These are phyloP conservation scores for Zygosaccharomyces bisporus DNA, from an alignment of 805 yeast species.

Conservation along the genomic window DNA sequence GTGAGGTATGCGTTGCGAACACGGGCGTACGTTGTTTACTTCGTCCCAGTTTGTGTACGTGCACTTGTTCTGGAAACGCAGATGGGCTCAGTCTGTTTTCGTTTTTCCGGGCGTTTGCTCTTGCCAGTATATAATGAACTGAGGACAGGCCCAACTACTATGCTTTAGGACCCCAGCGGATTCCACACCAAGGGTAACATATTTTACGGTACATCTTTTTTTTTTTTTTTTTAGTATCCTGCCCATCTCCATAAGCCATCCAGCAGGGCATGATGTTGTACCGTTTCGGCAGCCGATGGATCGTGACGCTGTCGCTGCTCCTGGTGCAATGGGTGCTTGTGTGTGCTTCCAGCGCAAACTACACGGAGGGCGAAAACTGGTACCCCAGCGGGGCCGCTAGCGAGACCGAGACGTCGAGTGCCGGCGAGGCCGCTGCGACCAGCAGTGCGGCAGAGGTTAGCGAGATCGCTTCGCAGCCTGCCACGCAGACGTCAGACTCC, in stretches of 20 bases:
- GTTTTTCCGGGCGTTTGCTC: background rate
- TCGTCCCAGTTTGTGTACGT: background rate
- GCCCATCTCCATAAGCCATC: background rate
- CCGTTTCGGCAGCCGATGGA: slow-evolving; percentile 4
- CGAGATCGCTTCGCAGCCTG: background rate
- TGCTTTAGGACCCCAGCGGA: background rate
- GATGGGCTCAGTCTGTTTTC: background rate
- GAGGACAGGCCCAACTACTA: background rate
- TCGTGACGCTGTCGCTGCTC: slow-evolving; percentile 2
- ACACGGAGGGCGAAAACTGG: background rate
- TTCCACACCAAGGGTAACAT: background rate
- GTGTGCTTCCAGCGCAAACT: background rate
- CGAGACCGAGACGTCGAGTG: background rate
- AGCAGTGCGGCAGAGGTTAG: background rate
- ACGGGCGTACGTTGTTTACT: background rate
- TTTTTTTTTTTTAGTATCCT: background rate
- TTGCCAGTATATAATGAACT: background rate
- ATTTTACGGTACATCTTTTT: background rate
- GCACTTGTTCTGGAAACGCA: background rate
- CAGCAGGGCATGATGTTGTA: slow-evolving; percentile 1
- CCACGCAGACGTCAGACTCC: slow-evolving; percentile 5
- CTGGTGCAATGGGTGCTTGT: slow-evolving; percentile 2
- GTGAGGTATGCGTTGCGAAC: background rate
- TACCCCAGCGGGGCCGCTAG: background rate
- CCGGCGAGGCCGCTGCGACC: background rate